Evolutionary conservation across 2,329 filamentous ascomycete species (phyloP).

Genomic region (Alternaria viburni): DNA sequence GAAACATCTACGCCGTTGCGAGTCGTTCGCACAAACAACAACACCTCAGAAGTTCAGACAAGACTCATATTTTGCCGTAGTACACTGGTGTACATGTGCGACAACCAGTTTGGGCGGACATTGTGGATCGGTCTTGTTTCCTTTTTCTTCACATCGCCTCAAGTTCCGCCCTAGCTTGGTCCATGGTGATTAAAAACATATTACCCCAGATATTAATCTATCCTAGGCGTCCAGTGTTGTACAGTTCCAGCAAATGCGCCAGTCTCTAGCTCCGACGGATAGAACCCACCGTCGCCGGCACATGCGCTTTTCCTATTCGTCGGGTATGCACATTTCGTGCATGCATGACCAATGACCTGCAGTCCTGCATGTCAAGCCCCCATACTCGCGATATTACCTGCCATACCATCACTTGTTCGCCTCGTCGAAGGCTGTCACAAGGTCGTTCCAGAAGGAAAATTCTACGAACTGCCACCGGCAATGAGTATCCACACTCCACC

Average conservation of each 20-base stretch:
- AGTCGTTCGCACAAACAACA: not conserved
- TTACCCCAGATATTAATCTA: constrained; percentile 46
- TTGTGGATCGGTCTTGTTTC: constrained; percentile 4
- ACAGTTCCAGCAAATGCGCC: constrained; percentile 21
- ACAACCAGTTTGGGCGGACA: not conserved
- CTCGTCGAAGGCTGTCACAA: constrained; percentile 25
- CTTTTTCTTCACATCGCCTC: constrained; percentile 9
- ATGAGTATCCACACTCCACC: constrained; percentile 23
- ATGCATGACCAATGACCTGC: constrained; percentile 12
- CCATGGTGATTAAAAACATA: constrained; percentile 31
- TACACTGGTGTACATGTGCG: constrained; percentile 1
- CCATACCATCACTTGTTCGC: constrained; percentile 19
- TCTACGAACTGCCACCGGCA: constrained; percentile 27
- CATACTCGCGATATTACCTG: constrained; percentile 33
- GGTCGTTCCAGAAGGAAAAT: constrained; percentile 19
- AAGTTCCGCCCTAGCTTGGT: constrained; percentile 19
- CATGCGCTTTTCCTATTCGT: constrained; percentile 12
- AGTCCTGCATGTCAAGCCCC: constrained; percentile 16
- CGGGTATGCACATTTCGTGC: not conserved
- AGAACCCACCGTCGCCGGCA: constrained; percentile 1
- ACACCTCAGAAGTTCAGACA: not conserved
- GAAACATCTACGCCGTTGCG: not conserved
- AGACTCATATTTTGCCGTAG: constrained; percentile 1
- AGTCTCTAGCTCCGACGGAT: constrained; percentile 6
- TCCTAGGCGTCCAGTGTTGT: constrained; percentile 16